phyloP scores from a whole-genome alignment of 2,329 filamentous ascomycete species.

The Teratosphaeriaceae sp. region DNA sequence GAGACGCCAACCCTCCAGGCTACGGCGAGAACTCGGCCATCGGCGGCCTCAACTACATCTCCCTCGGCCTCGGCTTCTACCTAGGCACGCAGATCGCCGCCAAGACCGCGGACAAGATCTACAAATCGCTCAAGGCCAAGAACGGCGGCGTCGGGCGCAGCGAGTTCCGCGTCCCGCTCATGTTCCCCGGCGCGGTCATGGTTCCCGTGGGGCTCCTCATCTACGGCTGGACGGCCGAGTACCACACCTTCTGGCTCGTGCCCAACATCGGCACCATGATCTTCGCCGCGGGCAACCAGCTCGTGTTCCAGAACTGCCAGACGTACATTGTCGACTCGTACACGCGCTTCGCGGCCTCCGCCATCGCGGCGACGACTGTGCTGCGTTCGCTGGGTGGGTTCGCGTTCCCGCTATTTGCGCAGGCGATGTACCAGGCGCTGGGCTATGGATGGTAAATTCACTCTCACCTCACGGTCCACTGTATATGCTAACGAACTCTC shows the following conservation, averaged over 20 bases:
- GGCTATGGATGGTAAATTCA: slow-evolving; percentile 32
- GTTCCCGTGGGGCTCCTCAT: slow-evolving; percentile 51
- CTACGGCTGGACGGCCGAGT: slow-evolving; percentile 54
- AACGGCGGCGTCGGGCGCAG: slow-evolving; percentile 33
- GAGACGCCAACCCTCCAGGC: slow-evolving; percentile 1
- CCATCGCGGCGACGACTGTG: slow-evolving; percentile 50
- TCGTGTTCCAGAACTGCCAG: slow-evolving; percentile 53
- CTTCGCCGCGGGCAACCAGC: slow-evolving; percentile 50
- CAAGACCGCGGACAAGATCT: slow-evolving; percentile 31
- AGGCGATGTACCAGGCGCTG: slow-evolving; percentile 41
- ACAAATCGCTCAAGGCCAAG: slow-evolving; percentile 31
- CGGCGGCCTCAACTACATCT: slow-evolving; percentile 36
- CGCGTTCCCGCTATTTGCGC: slow-evolving; percentile 55
- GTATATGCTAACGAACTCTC: slow-evolving; percentile 14
- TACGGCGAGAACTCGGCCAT: slow-evolving; percentile 24
- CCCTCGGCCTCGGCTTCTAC: slow-evolving; percentile 57
- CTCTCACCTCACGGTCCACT: neutral
- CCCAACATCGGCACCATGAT: slow-evolving; percentile 54
- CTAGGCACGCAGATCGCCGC: slow-evolving; percentile 40
- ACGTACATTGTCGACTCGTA: slow-evolving; percentile 57
- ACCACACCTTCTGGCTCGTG: slow-evolving; percentile 50
- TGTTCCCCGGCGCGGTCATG: slow-evolving; percentile 49
- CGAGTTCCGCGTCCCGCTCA: slow-evolving; percentile 44
- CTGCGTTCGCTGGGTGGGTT: slow-evolving; percentile 51
- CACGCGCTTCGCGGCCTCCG: slow-evolving; percentile 42